Base-by-base conservation (phyloP, 2,329 filamentous ascomycete species). In the Xylariaceae sp. region DNA sequence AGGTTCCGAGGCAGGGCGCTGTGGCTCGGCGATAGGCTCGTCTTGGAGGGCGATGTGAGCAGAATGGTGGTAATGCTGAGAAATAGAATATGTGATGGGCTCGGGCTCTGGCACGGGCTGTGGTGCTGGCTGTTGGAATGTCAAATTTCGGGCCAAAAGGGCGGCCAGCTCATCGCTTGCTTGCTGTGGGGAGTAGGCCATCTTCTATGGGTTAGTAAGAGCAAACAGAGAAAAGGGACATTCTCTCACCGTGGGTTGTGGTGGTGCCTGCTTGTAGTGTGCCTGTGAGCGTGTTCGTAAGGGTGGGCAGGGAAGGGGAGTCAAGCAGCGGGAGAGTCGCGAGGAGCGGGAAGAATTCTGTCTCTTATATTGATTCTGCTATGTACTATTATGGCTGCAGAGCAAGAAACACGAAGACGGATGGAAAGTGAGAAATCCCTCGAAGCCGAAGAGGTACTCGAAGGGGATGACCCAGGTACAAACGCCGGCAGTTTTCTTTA, bases 11-110 rank as follows among this genome's bases (percentile, higher is more conserved):
- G 73, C 74, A 17, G 68, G 72, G 40, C 73, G 67, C 47, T 68
- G 67, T 2, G 65, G 59, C 22, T 72, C 66, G 22, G 57, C 53
- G 42, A 45, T 56, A 38, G 57, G 58, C 43, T 61, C 56, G 17
- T 67, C 64, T 43, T 73, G 71, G 17, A 68, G 66, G 38, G 63
- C 72, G 50, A 83, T 62, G 63, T 94, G 88, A 36, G 85, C 73
- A 7, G 88, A 89, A 62, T 91, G 88, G 53, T 85, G 85, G 65
- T 95, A 95, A 65, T 95, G 89, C 60, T 88, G 84, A 8, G 87
- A 86, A 55, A 87, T 80, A 47, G 77, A 83, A 69, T 93, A 94
- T 51, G 78, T 73, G 52, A 88, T 83, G 38, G 67, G 71, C 45
- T 68, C 66, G 36, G 59, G 62, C 44, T 61, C 65, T 17, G 54